A percentile compares a stretch with the other conserved stretches of the same genome.
Conservation (phyloP, 257 asterid species). For the Nemophila menziesii region DNA sequence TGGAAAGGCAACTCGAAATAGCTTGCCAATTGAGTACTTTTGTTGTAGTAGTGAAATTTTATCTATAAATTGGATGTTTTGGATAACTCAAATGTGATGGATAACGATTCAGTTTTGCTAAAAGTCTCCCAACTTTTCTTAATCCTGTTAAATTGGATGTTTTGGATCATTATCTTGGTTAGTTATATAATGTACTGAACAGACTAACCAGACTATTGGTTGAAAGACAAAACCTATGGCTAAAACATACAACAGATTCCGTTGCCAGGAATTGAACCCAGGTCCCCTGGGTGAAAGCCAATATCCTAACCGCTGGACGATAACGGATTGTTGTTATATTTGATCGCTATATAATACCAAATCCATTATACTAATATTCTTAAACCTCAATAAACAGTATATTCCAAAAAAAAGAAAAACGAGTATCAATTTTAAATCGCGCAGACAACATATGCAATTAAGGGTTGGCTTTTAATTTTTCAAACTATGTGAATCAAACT, state of each 20-base stretch:
- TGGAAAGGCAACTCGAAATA: neutral
- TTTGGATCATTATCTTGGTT: neutral
- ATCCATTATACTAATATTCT: too few species aligned
- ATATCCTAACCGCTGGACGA: conserved; percentile 99
- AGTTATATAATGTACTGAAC: neutral
- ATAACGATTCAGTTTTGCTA: too few species aligned
- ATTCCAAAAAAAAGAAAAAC: too few species aligned
- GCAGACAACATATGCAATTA: too few species aligned
- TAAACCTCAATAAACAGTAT: too few species aligned
- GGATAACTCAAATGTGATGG: neutral
- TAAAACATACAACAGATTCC: conserved; percentile 15
- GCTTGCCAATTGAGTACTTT: neutral
- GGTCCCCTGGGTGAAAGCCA: conserved; percentile 99
- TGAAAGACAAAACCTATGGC: too few species aligned
- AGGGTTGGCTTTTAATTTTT: too few species aligned
- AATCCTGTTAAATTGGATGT: neutral
- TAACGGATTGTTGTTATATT: conserved; percentile 28
- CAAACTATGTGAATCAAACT: too few species aligned
- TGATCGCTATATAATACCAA: too few species aligned
- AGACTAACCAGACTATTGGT: too few species aligned
- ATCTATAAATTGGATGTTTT: too few species aligned
- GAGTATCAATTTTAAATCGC: too few species aligned
- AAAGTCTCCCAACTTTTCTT: neutral
- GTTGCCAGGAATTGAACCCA: conserved; percentile 99
- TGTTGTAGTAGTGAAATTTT: neutral